Conservation (phyloP, 345 rosid genomes). For the Kernera saxatilis region DNA sequence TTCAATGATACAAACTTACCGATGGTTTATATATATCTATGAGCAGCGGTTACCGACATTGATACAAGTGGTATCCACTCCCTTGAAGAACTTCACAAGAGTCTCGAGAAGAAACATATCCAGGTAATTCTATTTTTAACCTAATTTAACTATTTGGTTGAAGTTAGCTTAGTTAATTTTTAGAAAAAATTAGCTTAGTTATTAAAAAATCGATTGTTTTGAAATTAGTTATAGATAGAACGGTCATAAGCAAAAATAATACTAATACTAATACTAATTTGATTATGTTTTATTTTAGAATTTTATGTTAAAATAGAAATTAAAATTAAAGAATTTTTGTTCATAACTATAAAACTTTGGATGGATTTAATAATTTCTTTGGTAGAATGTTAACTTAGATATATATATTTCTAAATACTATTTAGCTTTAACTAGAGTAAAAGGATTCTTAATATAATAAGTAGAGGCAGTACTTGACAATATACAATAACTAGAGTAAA, state of each 20-base stretch:
- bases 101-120: conserved; percentile 53
- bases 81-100: conserved; percentile 53
- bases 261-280: no score
- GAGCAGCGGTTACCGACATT: conserved; percentile 77
- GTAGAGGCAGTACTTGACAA: neutral
- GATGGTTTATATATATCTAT: neutral
- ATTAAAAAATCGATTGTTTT: neutral
- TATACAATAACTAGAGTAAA: neutral
- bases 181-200: neutral
- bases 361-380: neutral
- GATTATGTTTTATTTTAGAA: neutral
- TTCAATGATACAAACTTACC: neutral
- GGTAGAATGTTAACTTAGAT: neutral
- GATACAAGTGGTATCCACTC: conserved; percentile 90
- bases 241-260: neutral
- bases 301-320: neutral
- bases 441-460: neutral
- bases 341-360: neutral
- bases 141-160: neutral
- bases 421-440: neutral
- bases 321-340: neutral
- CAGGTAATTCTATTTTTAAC: conserved; percentile 34
- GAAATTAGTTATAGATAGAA: neutral
- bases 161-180: neutral
- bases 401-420: no score